phyloP scores from a whole-genome alignment of 345 rosid genomes.

The Schrenkiella parvula region DNA sequence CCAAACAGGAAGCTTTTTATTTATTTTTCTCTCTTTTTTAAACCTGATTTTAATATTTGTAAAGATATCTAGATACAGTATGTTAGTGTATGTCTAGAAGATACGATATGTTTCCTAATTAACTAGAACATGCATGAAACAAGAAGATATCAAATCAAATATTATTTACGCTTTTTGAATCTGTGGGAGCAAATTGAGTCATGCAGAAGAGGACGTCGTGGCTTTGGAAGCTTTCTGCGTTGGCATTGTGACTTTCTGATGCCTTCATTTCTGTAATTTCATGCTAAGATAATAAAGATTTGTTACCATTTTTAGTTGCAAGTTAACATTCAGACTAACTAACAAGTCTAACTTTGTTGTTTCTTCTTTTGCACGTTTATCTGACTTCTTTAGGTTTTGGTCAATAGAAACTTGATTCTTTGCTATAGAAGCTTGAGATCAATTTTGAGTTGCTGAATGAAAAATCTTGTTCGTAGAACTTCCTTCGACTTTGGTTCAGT shows the following conservation, averaged over 20 bases:
- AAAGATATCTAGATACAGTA: neutral
- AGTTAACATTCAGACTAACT: neutral
- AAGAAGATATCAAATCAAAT: slow-evolving; percentile 1
- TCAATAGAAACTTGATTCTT: neutral
- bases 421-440: neutral
- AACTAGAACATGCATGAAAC: neutral
- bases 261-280: slow-evolving; percentile 9
- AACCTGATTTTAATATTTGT: neutral
- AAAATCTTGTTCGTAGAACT: neutral
- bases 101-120: slow-evolving; percentile 18
- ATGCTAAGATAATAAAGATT: slow-evolving; percentile 14
- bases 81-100: neutral
- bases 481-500: neutral
- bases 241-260: slow-evolving; percentile 26
- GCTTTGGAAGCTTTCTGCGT: slow-evolving; percentile 28
- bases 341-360: neutral
- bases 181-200: slow-evolving; percentile 24
- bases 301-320: neutral
- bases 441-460: neutral
- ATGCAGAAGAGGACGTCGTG: slow-evolving; percentile 28
- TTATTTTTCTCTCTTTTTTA: neutral
- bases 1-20: neutral
- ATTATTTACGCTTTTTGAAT: slow-evolving; percentile 4
- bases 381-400: neutral
- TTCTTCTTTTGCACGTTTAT: neutral